Percentiles rank a stretch among this genome's conserved stretches.
These are phyloP conservation scores for Laetiporus sulphureus DNA, from an alignment of 1,284 basidiomycete species.

Conservation along the genomic window DNA sequence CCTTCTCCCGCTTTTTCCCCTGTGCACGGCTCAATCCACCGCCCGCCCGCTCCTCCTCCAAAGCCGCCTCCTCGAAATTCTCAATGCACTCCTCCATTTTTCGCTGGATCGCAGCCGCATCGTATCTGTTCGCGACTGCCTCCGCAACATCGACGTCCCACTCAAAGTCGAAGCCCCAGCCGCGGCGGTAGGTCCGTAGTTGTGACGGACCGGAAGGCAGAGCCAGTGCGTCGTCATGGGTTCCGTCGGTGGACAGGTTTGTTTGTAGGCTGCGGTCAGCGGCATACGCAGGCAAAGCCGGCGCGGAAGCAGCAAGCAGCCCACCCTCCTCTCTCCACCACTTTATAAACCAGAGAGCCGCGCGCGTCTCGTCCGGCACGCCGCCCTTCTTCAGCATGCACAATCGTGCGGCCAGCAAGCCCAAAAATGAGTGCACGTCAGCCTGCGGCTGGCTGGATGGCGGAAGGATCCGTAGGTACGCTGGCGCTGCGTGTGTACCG, in stretches of 20 bases:
- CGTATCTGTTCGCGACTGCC: slow-evolving; percentile 21
- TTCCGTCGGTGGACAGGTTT: no score
- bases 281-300: slow-evolving; percentile 3
- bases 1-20: slow-evolving; percentile 53
- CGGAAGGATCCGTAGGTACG: slow-evolving; percentile 62
- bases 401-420: slow-evolving; percentile 63
- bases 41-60: slow-evolving; percentile 45
- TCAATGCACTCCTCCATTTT: slow-evolving; percentile 70
- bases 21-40: slow-evolving; percentile 62
- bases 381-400: slow-evolving; percentile 81
- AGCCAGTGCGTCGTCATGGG: slow-evolving; percentile 8
- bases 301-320: slow-evolving; percentile 30
- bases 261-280: no score
- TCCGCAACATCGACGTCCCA: slow-evolving; percentile 39
- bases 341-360: slow-evolving; percentile 74
- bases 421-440: slow-evolving; percentile 60
- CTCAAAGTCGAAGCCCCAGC: slow-evolving; percentile 82
- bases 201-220: no score
- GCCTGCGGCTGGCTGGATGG: slow-evolving; percentile 46
- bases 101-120: slow-evolving; percentile 38
- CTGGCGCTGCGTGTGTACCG: slow-evolving; percentile 40
- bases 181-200: slow-evolving; percentile 28
- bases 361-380: slow-evolving; percentile 59
- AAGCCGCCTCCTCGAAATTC: slow-evolving; percentile 36
- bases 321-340: slow-evolving; percentile 82